Percentiles rank a stretch among this genome's conserved stretches.
These are phyloP conservation scores for Phytophthora pseudosyringae DNA, from an alignment of 352 stramenopile species.

Conservation along the genomic window DNA sequence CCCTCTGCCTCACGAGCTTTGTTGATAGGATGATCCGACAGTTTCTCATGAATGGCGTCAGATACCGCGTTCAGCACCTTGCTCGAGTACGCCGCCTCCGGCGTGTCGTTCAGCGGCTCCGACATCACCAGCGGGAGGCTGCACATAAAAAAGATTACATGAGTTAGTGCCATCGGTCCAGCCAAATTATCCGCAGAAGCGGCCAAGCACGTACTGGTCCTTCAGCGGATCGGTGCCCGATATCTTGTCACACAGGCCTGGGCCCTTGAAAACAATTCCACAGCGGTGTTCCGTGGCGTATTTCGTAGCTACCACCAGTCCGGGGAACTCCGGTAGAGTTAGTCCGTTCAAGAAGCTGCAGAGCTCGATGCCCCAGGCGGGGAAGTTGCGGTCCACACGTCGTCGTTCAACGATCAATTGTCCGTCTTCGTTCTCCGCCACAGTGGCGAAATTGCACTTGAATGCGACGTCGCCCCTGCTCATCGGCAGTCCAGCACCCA, in stretches of 20 bases:
- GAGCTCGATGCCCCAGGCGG: conserved; percentile 81
- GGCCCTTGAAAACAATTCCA: conserved; percentile 86
- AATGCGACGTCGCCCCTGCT: conserved; percentile 87
- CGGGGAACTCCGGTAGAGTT: conserved; percentile 62
- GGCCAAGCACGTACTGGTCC: conserved; percentile 64
- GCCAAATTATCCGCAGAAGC: background rate
- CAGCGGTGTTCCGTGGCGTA: conserved; percentile 90
- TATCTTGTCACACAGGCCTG: conserved; percentile 85
- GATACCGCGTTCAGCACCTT: conserved; percentile 84
- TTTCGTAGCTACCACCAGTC: conserved; percentile 77
- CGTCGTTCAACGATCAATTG: conserved; percentile 72
- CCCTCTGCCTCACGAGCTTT: conserved; percentile 50
- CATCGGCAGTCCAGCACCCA: conserved; percentile 86
- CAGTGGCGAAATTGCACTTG: conserved; percentile 91
- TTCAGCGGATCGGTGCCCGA: conserved; percentile 89
- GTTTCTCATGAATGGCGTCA: conserved; percentile 60
- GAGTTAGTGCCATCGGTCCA: conserved; percentile 4
- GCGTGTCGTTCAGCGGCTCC: conserved; percentile 62
- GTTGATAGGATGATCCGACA: conserved; percentile 84
- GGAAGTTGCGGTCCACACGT: conserved; percentile 88
- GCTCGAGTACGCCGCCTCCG: conserved; percentile 79
- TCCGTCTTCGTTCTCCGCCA: conserved; percentile 66
- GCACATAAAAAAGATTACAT: conserved; percentile 12
- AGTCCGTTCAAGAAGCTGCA: conserved; percentile 79
- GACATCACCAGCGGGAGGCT: conserved; percentile 75